phyloP scores from a whole-genome alignment of 2,329 filamentous ascomycete species.

The Ceratocystis cubensis region DNA sequence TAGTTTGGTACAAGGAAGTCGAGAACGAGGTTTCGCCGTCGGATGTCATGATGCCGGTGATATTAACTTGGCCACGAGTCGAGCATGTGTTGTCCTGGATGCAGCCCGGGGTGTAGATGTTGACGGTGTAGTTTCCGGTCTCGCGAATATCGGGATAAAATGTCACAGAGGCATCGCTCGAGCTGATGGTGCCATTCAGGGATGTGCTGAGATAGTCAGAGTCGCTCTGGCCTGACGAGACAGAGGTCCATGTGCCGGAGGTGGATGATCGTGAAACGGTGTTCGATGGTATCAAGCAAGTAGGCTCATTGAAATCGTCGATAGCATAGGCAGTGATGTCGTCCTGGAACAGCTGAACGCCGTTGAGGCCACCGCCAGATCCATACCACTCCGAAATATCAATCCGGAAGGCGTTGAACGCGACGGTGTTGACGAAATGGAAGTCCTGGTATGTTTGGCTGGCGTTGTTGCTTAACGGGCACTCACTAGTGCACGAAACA shows the following conservation, averaged over 20 bases:
- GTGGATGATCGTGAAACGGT: slow-evolving; percentile 50
- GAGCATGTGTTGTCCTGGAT: slow-evolving; percentile 63
- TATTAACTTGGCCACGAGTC: slow-evolving; percentile 65
- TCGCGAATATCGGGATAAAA: slow-evolving; percentile 77
- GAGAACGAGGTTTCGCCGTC: slow-evolving; percentile 37
- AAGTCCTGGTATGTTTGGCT: slow-evolving; percentile 71
- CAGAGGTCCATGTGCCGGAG: slow-evolving; percentile 62
- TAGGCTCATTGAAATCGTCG: slow-evolving; percentile 75
- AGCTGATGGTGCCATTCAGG: slow-evolving; percentile 35
- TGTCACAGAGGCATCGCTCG: slow-evolving; percentile 54
- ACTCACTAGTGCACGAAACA: slow-evolving; percentile 63
- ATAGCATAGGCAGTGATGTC: slow-evolving; percentile 79
- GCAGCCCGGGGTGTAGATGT: slow-evolving; percentile 87
- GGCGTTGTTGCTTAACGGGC: slow-evolving; percentile 64
- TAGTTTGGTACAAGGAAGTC: slow-evolving; percentile 70
- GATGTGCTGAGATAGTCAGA: slow-evolving; percentile 65
- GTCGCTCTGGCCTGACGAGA: slow-evolving; percentile 51
- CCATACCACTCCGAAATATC: slow-evolving; percentile 85
- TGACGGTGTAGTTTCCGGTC: slow-evolving; percentile 83
- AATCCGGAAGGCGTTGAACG: slow-evolving; percentile 76
- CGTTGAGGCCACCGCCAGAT: slow-evolving; percentile 66
- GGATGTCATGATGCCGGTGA: slow-evolving; percentile 59
- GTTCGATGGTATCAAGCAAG: slow-evolving; percentile 49
- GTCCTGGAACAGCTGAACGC: slow-evolving; percentile 77
- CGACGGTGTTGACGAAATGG: slow-evolving; percentile 72